A percentile compares a stretch with the other conserved stretches of the same genome.
Conservation (phyloP, 805 yeast species). For the Kodamaea restingae region DNA sequence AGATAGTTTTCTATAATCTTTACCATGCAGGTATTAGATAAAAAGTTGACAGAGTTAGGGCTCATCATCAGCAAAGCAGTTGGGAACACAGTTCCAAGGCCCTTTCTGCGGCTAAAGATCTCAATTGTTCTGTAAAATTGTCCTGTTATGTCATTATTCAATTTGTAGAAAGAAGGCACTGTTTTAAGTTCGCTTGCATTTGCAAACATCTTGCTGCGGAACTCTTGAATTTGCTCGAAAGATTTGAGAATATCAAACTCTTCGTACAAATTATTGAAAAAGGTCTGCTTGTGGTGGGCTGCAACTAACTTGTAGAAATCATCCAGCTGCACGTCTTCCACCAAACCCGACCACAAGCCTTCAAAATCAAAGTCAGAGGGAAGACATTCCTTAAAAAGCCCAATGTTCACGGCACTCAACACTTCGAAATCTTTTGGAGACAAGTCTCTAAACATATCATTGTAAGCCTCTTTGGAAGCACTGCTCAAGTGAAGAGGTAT, state of each 20-base stretch:
- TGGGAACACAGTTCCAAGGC: not conserved
- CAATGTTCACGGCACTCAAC: constrained; percentile 19
- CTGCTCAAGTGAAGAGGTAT: constrained; percentile 1
- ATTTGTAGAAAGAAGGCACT: constrained; percentile 38
- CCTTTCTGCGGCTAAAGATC: constrained; percentile 1
- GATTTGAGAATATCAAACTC: not conserved
- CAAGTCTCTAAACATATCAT: not conserved
- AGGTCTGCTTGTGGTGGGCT: constrained; percentile 20
- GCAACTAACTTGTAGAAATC: constrained; percentile 18
- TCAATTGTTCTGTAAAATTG: constrained; percentile 18
- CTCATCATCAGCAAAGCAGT: constrained; percentile 11
- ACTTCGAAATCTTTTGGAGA: constrained; percentile 10
- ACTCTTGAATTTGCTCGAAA: constrained; percentile 8
- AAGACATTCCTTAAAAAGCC: constrained; percentile 6
- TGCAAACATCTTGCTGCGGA: constrained; percentile 17
- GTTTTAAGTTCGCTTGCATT: constrained; percentile 20
- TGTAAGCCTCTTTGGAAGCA: not conserved
- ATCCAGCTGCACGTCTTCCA: constrained; percentile 16
- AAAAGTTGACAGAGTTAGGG: constrained; percentile 19
- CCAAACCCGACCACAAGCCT: constrained; percentile 17
- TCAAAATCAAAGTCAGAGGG: constrained; percentile 11
- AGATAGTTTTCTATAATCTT: constrained; percentile 11
- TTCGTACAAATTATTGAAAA: constrained; percentile 23
- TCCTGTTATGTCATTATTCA: constrained; percentile 38
- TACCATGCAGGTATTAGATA: constrained; percentile 24